Evolutionary conservation across 371 early-diverging fungal genomes (phyloP).

Genomic region (Mortierella sp.): DNA sequence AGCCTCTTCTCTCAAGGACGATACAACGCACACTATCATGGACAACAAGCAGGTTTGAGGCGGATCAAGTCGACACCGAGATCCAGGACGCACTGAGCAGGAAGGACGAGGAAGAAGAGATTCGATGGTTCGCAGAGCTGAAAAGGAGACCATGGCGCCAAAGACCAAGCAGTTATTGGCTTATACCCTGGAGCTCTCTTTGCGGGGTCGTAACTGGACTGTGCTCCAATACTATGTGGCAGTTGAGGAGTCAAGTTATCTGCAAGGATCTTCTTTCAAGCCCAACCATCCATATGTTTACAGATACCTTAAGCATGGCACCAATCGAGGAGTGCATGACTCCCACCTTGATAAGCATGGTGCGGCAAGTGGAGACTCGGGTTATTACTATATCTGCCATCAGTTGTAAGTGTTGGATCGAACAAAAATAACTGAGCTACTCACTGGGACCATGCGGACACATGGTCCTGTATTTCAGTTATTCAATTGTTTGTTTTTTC

Average conservation of each 20-base stretch:
- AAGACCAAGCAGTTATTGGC: slow-evolving; percentile 26
- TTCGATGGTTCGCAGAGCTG: slow-evolving; percentile 21
- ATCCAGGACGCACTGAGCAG: background rate
- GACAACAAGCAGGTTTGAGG: background rate
- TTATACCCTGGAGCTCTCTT: slow-evolving; percentile 10
- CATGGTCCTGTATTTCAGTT: background rate
- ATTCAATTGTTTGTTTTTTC: background rate
- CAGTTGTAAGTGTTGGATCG: slow-evolving; percentile 11
- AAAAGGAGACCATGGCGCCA: slow-evolving; percentile 19
- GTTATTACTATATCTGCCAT: slow-evolving; percentile 4
- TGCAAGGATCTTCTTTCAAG: slow-evolving; percentile 15
- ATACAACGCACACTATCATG: background rate
- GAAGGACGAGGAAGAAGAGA: slow-evolving; percentile 17
- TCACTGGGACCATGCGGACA: too few species aligned
- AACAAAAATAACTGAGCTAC: background rate
- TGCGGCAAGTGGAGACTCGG: slow-evolving; percentile 12
- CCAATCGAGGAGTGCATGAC: slow-evolving; percentile 22
- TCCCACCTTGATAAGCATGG: slow-evolving; percentile 18
- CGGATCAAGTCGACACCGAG: background rate
- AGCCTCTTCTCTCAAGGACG: background rate
- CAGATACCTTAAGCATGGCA: background rate
- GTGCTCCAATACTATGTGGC: slow-evolving; percentile 3
- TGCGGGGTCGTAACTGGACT: background rate
- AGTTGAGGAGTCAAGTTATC: slow-evolving; percentile 19
- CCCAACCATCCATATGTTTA: background rate